Conservation (phyloP, 345 rosid genomes). For the Carallia pectinifolia region DNA sequence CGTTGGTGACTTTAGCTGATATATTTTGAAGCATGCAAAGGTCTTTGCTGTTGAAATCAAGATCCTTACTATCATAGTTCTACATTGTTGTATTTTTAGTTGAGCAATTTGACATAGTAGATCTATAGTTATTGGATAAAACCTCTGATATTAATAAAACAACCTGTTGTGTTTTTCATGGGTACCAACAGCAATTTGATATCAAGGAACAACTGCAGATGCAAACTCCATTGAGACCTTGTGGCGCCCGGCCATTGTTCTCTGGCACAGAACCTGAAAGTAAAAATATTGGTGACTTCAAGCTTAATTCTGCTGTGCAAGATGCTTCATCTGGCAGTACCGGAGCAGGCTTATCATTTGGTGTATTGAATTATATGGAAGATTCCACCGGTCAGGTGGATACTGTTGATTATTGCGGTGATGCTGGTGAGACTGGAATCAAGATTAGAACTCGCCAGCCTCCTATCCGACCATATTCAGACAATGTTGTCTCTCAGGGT, state of each 20-base stretch:
- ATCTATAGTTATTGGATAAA: not conserved
- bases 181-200: slow-evolving; percentile 30
- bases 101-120: not conserved
- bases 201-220: slow-evolving; percentile 33
- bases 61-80: not conserved
- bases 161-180: not conserved
- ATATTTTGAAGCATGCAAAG: not conserved
- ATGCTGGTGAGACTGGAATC: slow-evolving; percentile 45
- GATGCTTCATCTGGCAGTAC: slow-evolving; percentile 37
- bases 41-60: not conserved
- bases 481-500: slow-evolving; percentile 41
- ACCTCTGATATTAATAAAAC: too few relatives aligned
- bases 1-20: not conserved
- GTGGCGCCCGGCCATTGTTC: slow-evolving; percentile 19
- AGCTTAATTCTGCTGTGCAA: slow-evolving; percentile 25
- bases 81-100: not conserved
- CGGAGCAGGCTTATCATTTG: slow-evolving; percentile 35
- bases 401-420: slow-evolving; percentile 25
- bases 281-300: slow-evolving; percentile 20
- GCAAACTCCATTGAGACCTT: slow-evolving; percentile 36
- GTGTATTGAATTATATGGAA: slow-evolving; percentile 30
- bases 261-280: slow-evolving; percentile 23
- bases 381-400: slow-evolving; percentile 28
- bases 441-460: slow-evolving; percentile 46
- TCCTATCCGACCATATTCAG: slow-evolving; percentile 28